Conservation (phyloP, 2,329 filamentous ascomycete species). For the Elsinoe fawcettii region DNA sequence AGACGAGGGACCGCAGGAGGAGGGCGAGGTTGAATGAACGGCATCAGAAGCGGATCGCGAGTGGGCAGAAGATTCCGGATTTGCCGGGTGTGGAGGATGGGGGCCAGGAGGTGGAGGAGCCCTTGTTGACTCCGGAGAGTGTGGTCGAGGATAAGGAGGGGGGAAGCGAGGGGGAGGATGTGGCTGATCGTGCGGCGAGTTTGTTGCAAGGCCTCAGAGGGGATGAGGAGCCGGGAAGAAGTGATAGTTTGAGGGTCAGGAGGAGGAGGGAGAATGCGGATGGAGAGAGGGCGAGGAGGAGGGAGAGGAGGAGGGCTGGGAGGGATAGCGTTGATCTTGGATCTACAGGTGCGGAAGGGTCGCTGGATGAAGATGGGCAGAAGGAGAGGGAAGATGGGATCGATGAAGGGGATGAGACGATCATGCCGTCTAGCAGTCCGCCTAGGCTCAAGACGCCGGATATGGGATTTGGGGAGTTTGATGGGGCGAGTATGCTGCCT, state of each 20-base stretch:
- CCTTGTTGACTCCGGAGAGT: slow-evolving; percentile 24
- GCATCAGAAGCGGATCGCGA: slow-evolving; percentile 82
- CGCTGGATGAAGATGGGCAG: neutral
- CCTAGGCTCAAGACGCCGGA: slow-evolving; percentile 17
- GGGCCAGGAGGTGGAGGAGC: slow-evolving; percentile 9
- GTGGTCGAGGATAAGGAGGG: slow-evolving; percentile 25
- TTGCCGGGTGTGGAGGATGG: slow-evolving; percentile 18
- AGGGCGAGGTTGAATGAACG: slow-evolving; percentile 82
- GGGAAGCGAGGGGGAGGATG: slow-evolving; percentile 54
- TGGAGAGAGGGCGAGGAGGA: slow-evolving; percentile 62
- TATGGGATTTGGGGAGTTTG: slow-evolving; percentile 19
- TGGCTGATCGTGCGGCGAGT: slow-evolving; percentile 75
- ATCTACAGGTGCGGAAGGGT: slow-evolving; percentile 19
- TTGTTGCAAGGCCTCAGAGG: slow-evolving; percentile 76
- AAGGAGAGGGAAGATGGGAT: slow-evolving; percentile 23
- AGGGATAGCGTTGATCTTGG: slow-evolving; percentile 26
- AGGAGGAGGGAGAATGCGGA: slow-evolving; percentile 67
- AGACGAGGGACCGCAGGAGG: slow-evolving; percentile 80
- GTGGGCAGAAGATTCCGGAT: slow-evolving; percentile 81
- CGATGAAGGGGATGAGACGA: slow-evolving; percentile 23
- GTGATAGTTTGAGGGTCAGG: slow-evolving; percentile 46
- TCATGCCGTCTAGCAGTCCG: slow-evolving; percentile 17
- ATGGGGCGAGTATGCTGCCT: slow-evolving; percentile 15
- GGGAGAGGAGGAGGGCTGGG: slow-evolving; percentile 50
- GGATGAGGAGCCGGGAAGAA: slow-evolving; percentile 32